These are phyloP conservation scores for Pseudogymnoascus sp. DNA, from an alignment of 2,329 filamentous ascomycete genomes.

Conservation along the genomic window DNA sequence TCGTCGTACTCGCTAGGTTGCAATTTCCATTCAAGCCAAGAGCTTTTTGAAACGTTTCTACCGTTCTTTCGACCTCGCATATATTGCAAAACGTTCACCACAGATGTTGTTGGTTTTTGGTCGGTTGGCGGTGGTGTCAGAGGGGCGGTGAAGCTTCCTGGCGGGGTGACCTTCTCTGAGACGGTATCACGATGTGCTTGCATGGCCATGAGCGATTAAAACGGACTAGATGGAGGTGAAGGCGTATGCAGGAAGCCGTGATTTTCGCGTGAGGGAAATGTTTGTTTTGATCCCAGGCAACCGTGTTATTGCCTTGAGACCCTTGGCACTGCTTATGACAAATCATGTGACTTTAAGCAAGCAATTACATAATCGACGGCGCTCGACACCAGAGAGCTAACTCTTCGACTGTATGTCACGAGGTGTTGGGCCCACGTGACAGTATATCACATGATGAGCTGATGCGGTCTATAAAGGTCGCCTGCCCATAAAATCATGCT, in stretches of 20 bases:
- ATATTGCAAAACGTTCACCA: conserved; percentile 13
- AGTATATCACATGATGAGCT: not conserved
- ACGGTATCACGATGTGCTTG: not conserved
- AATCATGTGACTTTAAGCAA: too few relatives aligned
- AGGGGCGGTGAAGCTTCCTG: conserved; percentile 16
- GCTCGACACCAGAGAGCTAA: too few relatives aligned
- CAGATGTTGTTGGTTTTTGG: conserved; percentile 13
- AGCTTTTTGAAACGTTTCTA: conserved; percentile 7
- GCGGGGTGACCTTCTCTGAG: conserved; percentile 13
- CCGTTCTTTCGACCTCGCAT: conserved; percentile 12
- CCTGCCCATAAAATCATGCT: not conserved
- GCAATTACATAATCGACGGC: too few relatives aligned
- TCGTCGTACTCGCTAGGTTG: conserved; percentile 15
- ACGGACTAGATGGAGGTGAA: not conserved
- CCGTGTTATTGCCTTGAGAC: too few relatives aligned
- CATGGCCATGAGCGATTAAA: not conserved
- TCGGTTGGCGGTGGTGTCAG: conserved; percentile 18
- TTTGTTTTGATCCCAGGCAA: too few relatives aligned
- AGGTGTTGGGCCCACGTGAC: not conserved
- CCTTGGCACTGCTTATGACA: too few relatives aligned
- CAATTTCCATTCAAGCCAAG: conserved; percentile 14
- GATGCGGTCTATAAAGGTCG: not conserved
- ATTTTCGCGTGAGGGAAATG: too few relatives aligned
- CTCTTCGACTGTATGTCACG: too few relatives aligned
- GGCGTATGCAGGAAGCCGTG: not conserved